Conservation (phyloP, 2,329 filamentous ascomycete genomes). For the Orbilia quercus region DNA sequence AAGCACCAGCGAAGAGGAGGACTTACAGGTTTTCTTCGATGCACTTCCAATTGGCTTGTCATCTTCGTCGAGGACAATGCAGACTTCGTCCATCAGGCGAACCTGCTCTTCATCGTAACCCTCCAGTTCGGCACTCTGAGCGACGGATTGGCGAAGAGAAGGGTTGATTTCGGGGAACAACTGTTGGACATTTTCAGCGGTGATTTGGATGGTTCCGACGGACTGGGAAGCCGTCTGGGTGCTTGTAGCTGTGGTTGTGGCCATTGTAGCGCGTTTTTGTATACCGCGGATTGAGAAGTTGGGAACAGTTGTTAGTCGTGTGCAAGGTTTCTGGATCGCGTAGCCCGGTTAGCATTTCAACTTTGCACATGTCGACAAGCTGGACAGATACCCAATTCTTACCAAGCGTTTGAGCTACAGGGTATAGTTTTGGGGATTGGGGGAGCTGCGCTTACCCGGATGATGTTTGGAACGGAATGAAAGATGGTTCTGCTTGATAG, state of each 20-base stretch:
- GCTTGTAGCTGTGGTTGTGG: constrained; percentile 64
- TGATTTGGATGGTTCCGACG: constrained; percentile 67
- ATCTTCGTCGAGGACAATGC: constrained; percentile 93
- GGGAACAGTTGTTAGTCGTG: constrained; percentile 27
- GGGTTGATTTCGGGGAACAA: constrained; percentile 82
- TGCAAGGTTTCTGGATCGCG: constrained; percentile 36
- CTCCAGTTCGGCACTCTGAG: constrained; percentile 76
- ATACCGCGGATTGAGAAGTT: constrained; percentile 22
- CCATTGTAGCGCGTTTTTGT: constrained; percentile 41
- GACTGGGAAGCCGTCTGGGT: constrained; percentile 65
- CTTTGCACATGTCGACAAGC: no score
- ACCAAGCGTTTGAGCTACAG: no score
- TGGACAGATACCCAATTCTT: no score
- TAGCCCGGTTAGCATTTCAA: constrained; percentile 17
- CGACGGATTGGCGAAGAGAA: constrained; percentile 73
- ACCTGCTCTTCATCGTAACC: constrained; percentile 99
- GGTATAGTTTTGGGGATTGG: no score
- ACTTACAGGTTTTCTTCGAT: constrained; percentile 93
- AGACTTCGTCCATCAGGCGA: constrained; percentile 97
- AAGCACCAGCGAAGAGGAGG: constrained; percentile 58
- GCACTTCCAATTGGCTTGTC: constrained; percentile 93
- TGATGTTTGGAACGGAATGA: constrained; percentile 9
- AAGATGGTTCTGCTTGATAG: constrained; percentile 21
- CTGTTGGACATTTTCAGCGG: constrained; percentile 83
- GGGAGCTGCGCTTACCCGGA: constrained; percentile 49